phyloP scores from a whole-genome alignment of 257 asterid genomes.

The Anisodus acutangulus region DNA sequence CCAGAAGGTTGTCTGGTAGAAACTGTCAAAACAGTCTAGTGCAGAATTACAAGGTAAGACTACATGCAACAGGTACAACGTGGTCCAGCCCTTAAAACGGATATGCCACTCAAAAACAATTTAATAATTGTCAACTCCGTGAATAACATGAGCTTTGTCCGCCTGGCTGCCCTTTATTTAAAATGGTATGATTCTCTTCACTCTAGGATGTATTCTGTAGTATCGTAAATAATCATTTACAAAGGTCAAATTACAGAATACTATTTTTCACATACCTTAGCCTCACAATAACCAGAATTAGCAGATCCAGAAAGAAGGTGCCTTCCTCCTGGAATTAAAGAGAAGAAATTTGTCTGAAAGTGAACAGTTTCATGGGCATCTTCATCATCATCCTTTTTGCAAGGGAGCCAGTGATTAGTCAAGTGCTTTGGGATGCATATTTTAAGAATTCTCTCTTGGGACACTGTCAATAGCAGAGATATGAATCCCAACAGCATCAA shows the following conservation, averaged over 20 bases:
- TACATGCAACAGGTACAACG: background rate
- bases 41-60: background rate
- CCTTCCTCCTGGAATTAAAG: constrained; percentile 35
- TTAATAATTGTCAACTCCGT: background rate
- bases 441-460: constrained; percentile 46
- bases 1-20: background rate
- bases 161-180: background rate
- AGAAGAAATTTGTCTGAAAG: constrained; percentile 36
- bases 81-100: background rate
- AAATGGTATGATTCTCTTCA: too few species aligned
- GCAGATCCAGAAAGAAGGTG: constrained; percentile 49
- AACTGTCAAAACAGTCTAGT: background rate
- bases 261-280: constrained; percentile 38
- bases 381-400: constrained; percentile 38
- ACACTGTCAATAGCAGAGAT: constrained; percentile 61
- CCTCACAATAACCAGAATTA: constrained; percentile 39
- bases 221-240: background rate
- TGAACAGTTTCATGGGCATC: constrained; percentile 31
- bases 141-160: background rate
- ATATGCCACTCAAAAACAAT: background rate
- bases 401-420: constrained; percentile 64
- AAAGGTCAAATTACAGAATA: background rate
- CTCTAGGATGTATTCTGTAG: too few species aligned
- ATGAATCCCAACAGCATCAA: constrained; percentile 80
- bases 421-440: constrained; percentile 58